phyloP scores from a whole-genome alignment of 2,329 filamentous ascomycete species.

The Bimuria novae-zelandiae region DNA sequence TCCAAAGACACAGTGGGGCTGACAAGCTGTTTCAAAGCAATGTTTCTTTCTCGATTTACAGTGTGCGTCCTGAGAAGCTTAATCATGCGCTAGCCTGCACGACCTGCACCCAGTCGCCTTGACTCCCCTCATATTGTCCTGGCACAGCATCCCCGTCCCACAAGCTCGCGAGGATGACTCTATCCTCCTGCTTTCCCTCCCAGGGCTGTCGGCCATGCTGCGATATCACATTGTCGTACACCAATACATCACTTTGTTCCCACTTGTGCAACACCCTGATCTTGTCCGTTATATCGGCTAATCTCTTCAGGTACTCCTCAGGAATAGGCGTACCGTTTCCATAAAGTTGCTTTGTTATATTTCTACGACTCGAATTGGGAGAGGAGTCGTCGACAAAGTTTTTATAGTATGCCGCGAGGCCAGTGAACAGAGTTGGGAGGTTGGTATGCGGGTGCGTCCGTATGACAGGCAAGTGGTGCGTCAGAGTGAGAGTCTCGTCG shows the following conservation, averaged over 20 bases:
- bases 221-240: conserved; percentile 56
- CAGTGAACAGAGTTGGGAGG: conserved; percentile 54
- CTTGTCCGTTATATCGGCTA: conserved; percentile 54
- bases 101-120: conserved; percentile 53
- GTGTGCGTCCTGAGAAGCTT: too few relatives aligned
- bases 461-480: conserved; percentile 53
- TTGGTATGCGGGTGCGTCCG: conserved; percentile 54
- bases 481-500: conserved; percentile 45
- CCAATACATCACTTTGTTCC: conserved; percentile 54
- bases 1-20: too few relatives aligned
- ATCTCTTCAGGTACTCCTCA: conserved; percentile 49
- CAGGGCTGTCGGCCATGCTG: conserved; percentile 57
- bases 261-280: conserved; percentile 56
- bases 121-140: conserved; percentile 49
- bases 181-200: conserved; percentile 53
- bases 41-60: too few relatives aligned
- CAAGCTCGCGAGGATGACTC: conserved; percentile 54
- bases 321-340: conserved; percentile 56
- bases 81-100: conserved; percentile 47
- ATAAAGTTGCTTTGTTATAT: conserved; percentile 35
- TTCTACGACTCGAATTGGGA: conserved; percentile 4
- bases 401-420: conserved; percentile 53
- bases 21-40: too few relatives aligned
- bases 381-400: conserved; percentile 22
- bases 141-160: conserved; percentile 54